Evolutionary conservation across 2,329 filamentous ascomycete genomes (phyloP).

Genomic region (Colletotrichum australisinense): DNA sequence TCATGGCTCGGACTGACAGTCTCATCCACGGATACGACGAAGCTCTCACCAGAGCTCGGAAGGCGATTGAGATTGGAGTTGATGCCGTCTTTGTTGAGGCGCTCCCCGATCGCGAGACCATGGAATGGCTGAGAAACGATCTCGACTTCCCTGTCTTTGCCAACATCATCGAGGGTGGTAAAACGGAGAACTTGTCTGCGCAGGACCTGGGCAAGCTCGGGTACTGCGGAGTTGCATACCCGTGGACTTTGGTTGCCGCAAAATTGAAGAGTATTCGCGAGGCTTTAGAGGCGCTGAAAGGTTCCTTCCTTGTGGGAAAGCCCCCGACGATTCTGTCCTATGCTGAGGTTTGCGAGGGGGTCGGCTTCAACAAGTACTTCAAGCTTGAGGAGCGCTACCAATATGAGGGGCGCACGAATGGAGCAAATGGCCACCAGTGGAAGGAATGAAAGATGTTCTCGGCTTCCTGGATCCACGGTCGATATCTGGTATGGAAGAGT

Average conservation of each 20-base stretch:
- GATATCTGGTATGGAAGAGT: neutral
- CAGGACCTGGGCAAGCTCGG: constrained; percentile 49
- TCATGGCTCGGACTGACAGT: constrained; percentile 57
- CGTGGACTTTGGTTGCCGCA: constrained; percentile 56
- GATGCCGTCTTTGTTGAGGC: constrained; percentile 58
- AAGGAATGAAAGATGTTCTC: neutral
- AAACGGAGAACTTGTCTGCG: constrained; percentile 48
- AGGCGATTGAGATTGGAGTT: constrained; percentile 55
- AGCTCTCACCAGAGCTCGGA: constrained; percentile 51
- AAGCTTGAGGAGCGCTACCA: constrained; percentile 26
- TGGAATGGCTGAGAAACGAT: constrained; percentile 51
- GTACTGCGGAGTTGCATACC: constrained; percentile 55
- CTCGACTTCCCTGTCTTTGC: constrained; percentile 53
- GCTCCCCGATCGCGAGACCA: constrained; percentile 54
- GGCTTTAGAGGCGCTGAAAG: constrained; percentile 52
- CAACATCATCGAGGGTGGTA: constrained; percentile 50
- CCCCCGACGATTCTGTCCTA: constrained; percentile 57
- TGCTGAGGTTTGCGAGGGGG: constrained; percentile 55
- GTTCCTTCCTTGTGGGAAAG: constrained; percentile 51
- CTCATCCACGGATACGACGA: constrained; percentile 57
- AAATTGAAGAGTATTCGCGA: constrained; percentile 53
- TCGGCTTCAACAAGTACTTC: constrained; percentile 57
- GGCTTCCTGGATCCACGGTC: neutral
- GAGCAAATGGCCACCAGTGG: constrained; percentile 31
- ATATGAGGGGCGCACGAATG: constrained; percentile 20